Evolutionary conservation across 768 basidiomycete species (phyloP), one percentile per base, ranked within the genome.

Genomic region (Holtermannia corniformis): DNA sequence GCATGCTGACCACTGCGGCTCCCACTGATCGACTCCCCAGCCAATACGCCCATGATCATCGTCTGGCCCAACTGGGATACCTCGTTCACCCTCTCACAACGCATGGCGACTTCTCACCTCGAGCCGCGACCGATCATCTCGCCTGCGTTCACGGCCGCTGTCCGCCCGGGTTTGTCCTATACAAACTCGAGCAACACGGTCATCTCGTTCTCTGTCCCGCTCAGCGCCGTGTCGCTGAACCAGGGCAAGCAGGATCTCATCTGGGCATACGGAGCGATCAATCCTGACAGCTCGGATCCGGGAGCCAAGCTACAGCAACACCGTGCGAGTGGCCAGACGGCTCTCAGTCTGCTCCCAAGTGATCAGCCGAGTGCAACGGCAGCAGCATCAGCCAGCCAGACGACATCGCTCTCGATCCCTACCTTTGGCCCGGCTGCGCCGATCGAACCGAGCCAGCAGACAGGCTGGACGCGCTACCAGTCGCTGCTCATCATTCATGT

Each of bases 51-150:
- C 1, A 85, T 87, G 83, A 81, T 87, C 54, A 81, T 86, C 25
- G 79, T 81, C 76, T 87, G 84, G 85, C 73, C 78, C 5, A 82
- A 84, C 62, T 67, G 71, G 13, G 80, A 84, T 58, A 81, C 81
- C 10, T 67, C 75, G 20, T 74, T 84, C 53, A 84, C 82, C 12
- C 68, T 87, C 21, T 84, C 82, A 5, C 85, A 87, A 63, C 78
- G 84, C 19, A 72, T 68, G 25, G 81, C 84, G 0, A 58, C 76
- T 1, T 63, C 60, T 4, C 75, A 82, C 55, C 73, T 75, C 3
- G 79, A 80, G 79, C 85, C 85, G 4, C 32, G 16, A 37, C 32
- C 32, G 16, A 16, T 7, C 32, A 37, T 7, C 32, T 77, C 73
- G 13, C 76, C 82, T 47, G 80, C 76, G 81, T 53, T 73, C 0